These are phyloP conservation scores for Ajuga chamaepitys DNA, from an alignment of 257 asterid genomes.

Conservation along the genomic window DNA sequence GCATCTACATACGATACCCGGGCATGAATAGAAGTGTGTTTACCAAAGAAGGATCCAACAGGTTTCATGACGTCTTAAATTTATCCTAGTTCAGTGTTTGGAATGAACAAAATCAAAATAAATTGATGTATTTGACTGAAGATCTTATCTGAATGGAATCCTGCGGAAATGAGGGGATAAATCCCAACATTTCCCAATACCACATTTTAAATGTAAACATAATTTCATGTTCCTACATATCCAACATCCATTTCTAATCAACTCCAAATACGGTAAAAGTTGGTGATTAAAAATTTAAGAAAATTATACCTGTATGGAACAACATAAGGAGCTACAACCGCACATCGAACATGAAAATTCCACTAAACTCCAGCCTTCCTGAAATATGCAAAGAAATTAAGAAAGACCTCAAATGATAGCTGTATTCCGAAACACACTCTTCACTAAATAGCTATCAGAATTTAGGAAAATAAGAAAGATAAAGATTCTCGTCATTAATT, in stretches of 20 bases:
- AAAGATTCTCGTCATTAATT: not conserved
- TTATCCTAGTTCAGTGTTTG: not conserved
- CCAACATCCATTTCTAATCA: not conserved
- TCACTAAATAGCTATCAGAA: not conserved
- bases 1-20: not conserved
- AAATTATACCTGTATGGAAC: conserved; percentile 79
- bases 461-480: not conserved
- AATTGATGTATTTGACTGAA: not conserved
- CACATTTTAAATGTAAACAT: not conserved
- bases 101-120: not conserved
- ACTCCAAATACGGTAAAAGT: not conserved
- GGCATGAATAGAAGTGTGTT: not conserved
- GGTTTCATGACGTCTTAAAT: not conserved
- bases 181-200: not conserved
- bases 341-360: conserved; percentile 71
- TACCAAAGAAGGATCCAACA: not conserved
- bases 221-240: not conserved
- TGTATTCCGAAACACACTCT: not conserved
- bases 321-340: conserved; percentile 91
- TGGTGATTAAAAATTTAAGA: not conserved
- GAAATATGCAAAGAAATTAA: conserved; percentile 15
- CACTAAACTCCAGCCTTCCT: conserved; percentile 99
- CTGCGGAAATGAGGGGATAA: not conserved
- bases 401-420: conserved; percentile 9
- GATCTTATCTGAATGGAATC: not conserved